Base-by-base conservation (phyloP, 495 filamentous ascomycete species). In the Penicillium chermesinum region DNA sequence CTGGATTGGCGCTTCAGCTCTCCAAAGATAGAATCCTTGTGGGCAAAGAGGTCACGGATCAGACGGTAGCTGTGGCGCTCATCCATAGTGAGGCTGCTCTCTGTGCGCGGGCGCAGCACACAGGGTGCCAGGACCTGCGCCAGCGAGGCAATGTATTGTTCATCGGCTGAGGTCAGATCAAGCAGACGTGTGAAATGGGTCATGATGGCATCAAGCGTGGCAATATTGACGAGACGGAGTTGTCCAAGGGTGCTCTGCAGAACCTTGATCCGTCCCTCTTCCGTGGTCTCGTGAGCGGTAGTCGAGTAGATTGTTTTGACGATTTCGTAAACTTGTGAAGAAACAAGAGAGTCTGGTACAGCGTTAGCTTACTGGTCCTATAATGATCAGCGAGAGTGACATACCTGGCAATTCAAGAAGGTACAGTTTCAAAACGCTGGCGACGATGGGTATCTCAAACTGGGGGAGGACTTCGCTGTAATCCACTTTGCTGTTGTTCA, bases 261-360 rank as follows among this genome's bases (percentile, higher is more conserved):
- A 54, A 97, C 88, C 46, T 91, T 87, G 50, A 97, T 79, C 37
- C 93, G 89, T 35, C 84, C 80, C 46, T 90, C 86, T 62, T 74
- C 71, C 32, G 70, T 72, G 21, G 85, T 77, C 49, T 90, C 83
- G 22, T 89, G 82, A 21, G 87, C 89, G 42, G 82, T 85, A 16
- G 76, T 73, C 13, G 75, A 75, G 68, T 99, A 99, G 47, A 97
- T 95, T 1, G 88, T 96, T 65, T 96, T 89, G 57, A 99, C 85
- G 62, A 99, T 96, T 75, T 99, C 93, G 66, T 99, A 99, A 50
- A 96, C 89, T 62, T 96, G 91, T 18, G 89, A 96, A 40, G 94
- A 97, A 52, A 99, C 94, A 48, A 99, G 80, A 16, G 93, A 96
- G 66, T 99, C 93, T 88, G 55, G 13, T 10, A 9, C 16, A 14